phyloP scores from a whole-genome alignment of 306 rosid genomes.

The Cicer chorassanicum region DNA sequence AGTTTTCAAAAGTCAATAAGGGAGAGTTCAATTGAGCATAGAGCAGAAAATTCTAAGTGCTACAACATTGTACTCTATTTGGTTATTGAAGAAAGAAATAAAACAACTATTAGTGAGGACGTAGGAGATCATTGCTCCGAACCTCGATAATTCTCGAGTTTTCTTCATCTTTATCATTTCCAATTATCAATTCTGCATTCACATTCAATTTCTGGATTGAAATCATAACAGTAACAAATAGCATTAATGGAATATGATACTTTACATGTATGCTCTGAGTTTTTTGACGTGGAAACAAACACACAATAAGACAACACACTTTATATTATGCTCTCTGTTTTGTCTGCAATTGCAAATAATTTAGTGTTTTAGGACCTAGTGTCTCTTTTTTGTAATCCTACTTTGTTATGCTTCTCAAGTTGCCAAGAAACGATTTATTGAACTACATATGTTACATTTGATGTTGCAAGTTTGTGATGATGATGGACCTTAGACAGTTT shows the following conservation, averaged over 20 bases:
- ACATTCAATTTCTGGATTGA: no score
- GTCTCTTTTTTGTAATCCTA: neutral
- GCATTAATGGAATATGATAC: constrained; percentile 35
- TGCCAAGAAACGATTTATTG: constrained; percentile 9
- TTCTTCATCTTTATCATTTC: no score
- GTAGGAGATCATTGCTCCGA: no score
- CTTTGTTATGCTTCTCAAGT: constrained; percentile 11
- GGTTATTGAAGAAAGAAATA: no score
- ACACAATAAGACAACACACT: neutral
- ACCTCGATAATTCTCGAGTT: no score
- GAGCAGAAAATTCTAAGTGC: no score
- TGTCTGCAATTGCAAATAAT: neutral
- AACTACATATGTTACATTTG: constrained; percentile 44
- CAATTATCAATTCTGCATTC: no score
- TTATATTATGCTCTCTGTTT: constrained; percentile 5
- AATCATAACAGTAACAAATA: constrained; percentile 8
- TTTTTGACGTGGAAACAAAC: neutral
- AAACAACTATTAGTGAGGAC: no score
- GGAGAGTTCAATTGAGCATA: no score
- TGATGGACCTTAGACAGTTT: neutral
- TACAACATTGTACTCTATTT: no score
- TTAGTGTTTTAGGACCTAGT: neutral
- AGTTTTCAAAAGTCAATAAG: no score
- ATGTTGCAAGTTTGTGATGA: constrained; percentile 34
- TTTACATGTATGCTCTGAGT: neutral